Evolutionary conservation across 139 green algal species (phyloP).

Genomic region (Edaphochlamys debaryana): DNA sequence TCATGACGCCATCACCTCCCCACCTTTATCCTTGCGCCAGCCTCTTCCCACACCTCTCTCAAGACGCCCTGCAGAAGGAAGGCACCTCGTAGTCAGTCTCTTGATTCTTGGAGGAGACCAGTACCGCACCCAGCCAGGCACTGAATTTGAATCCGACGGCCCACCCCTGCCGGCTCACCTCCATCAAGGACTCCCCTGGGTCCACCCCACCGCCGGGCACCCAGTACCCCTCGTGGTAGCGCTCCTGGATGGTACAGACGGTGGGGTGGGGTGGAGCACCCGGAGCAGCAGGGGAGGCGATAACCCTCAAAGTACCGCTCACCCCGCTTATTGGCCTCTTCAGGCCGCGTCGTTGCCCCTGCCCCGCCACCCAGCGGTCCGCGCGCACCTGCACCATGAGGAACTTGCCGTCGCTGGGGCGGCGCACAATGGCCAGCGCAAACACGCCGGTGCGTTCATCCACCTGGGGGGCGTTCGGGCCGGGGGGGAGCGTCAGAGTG

Average conservation of each 20-base stretch:
- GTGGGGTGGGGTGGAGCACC: not conserved
- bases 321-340: no score
- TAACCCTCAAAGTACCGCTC: not conserved
- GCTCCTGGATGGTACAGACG: slow-evolving; percentile 14
- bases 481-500: no score
- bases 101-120: no score
- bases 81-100: not conserved
- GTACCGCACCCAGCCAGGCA: not conserved
- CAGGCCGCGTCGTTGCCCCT: no score
- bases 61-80: not conserved
- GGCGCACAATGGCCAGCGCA: slow-evolving; percentile 43
- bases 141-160: not conserved
- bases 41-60: slow-evolving; percentile 55
- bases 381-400: slow-evolving; percentile 51
- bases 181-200: slow-evolving; percentile 43
- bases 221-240: slow-evolving; percentile 48
- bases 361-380: no score
- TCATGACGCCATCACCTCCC: no score
- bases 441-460: slow-evolving; percentile 54
- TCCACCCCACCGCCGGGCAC: slow-evolving; percentile 57
- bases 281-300: no score
- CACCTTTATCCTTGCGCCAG: slow-evolving; percentile 35
- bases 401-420: slow-evolving; percentile 50
- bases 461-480: not conserved
- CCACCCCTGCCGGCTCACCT: slow-evolving; percentile 10